Evolutionary conservation across 371 early-diverging fungal genomes (phyloP).

Genomic region (Capniomyces stellatus): DNA sequence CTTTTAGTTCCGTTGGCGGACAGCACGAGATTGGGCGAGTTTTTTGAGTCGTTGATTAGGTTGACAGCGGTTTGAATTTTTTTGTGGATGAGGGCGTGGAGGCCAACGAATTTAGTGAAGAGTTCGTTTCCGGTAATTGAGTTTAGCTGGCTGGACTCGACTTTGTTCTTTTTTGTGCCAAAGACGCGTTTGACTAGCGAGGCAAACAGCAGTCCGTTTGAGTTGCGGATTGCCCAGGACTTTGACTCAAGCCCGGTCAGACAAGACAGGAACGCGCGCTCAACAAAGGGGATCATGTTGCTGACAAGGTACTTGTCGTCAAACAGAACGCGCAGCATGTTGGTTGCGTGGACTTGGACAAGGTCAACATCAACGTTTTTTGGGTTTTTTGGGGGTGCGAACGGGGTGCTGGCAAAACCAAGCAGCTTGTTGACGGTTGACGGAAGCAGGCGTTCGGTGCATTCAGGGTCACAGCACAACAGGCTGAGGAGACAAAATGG

Average conservation of each 20-base stretch:
- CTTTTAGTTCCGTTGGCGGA: slow-evolving; percentile 18
- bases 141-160: slow-evolving; percentile 51
- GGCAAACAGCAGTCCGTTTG: slow-evolving; percentile 83
- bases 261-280: slow-evolving; percentile 52
- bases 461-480: slow-evolving; percentile 48
- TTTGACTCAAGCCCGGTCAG: slow-evolving; percentile 66
- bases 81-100: slow-evolving; percentile 55
- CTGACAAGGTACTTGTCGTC: slow-evolving; percentile 58
- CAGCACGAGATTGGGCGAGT: slow-evolving; percentile 5
- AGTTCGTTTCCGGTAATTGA: slow-evolving; percentile 76
- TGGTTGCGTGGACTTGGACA: slow-evolving; percentile 78
- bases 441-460: slow-evolving; percentile 38
- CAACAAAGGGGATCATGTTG: slow-evolving; percentile 51
- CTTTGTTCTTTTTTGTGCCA: slow-evolving; percentile 56
- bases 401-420: slow-evolving; percentile 27
- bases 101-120: slow-evolving; percentile 63
- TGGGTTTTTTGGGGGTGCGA: neutral
- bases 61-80: slow-evolving; percentile 47
- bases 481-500: slow-evolving; percentile 77
- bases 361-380: slow-evolving; percentile 26
- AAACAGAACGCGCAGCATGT: slow-evolving; percentile 64
- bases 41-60: slow-evolving; percentile 7
- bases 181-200: slow-evolving; percentile 62
- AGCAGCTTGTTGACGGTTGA: slow-evolving; percentile 48
- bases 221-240: slow-evolving; percentile 83